A percentile compares a stretch with the other conserved stretches of the same genome.
phyloP scores from a whole-genome alignment of 805 yeast species.

The Candida maltosa region DNA sequence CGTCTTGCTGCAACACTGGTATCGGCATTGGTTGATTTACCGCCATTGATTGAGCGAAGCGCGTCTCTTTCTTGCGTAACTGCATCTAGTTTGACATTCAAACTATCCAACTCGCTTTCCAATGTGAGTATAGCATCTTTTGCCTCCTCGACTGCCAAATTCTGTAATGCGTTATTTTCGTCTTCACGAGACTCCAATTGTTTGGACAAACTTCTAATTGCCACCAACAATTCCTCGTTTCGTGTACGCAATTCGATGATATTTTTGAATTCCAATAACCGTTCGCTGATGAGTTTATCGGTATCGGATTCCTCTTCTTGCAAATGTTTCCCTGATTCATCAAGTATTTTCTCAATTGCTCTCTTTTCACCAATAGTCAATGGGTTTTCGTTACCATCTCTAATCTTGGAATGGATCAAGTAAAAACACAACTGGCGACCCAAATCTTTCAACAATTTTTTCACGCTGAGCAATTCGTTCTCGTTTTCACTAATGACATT shows the following conservation, averaged over 20 bases:
- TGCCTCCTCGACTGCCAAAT: conserved; percentile 57
- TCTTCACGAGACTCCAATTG: conserved; percentile 66
- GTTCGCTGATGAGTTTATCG: conserved; percentile 64
- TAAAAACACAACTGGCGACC: conserved; percentile 80
- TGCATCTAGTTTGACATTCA: conserved; percentile 51
- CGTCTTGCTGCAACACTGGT: conserved; percentile 21
- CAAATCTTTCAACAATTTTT: conserved; percentile 64
- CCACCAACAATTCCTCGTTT: conserved; percentile 67
- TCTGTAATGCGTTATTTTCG: conserved; percentile 39
- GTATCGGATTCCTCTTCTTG: conserved; percentile 55
- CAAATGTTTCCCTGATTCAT: conserved; percentile 28
- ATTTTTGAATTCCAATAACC: conserved; percentile 68
- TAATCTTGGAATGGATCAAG: conserved; percentile 61
- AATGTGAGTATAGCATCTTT: conserved; percentile 63
- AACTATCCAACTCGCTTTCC: conserved; percentile 53
- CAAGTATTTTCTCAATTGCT: conserved; percentile 57
- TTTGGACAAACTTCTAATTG: conserved; percentile 69
- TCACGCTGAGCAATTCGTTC: conserved; percentile 45
- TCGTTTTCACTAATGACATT: conserved; percentile 39
- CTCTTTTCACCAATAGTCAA: conserved; percentile 61
- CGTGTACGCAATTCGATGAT: conserved; percentile 67
- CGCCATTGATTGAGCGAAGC: conserved; percentile 33
- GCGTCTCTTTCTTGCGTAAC: conserved; percentile 68
- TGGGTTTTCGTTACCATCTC: conserved; percentile 55
- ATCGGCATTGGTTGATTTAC: conserved; percentile 12